These are phyloP conservation scores for Ulmus americana DNA, from an alignment of 331 rosid genomes.

Conservation along the genomic window DNA sequence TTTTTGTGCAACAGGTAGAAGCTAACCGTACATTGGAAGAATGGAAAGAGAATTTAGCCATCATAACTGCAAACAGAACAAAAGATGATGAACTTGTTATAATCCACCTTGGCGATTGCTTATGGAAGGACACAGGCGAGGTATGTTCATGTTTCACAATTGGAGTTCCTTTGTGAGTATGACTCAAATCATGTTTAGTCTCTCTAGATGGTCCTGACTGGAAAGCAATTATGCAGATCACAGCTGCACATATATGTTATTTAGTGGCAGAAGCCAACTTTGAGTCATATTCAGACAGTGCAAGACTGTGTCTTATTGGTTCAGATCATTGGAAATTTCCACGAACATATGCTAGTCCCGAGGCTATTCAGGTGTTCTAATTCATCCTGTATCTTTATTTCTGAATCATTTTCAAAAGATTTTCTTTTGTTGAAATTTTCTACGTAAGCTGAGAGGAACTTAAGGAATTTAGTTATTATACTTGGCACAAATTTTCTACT, in stretches of 20 bases:
- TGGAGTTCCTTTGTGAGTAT: neutral
- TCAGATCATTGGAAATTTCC: conserved; percentile 92
- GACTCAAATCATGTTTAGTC: neutral
- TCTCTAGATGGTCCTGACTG: conserved; percentile 3
- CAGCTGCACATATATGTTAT: conserved; percentile 95
- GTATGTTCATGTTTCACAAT: conserved; percentile 22
- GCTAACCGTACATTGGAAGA: neutral
- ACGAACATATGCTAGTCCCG: conserved; percentile 85
- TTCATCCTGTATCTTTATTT: neutral
- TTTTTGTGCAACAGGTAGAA: conserved; percentile 7
- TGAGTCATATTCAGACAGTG: conserved; percentile 77
- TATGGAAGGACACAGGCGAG: conserved; percentile 92
- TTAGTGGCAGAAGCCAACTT: conserved; percentile 86
- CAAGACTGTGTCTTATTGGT: conserved; percentile 84
- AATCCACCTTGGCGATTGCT: conserved; percentile 82
- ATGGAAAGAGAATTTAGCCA: conserved; percentile 83
- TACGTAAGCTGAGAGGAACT: neutral
- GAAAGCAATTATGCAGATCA: conserved; percentile 36
- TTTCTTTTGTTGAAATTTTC: neutral
- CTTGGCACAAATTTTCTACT: neutral
- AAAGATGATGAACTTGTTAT: conserved; percentile 88
- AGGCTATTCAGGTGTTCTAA: conserved; percentile 70
- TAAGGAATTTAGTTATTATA: neutral
- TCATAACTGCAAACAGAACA: conserved; percentile 86
- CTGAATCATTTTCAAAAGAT: neutral